Evolutionary conservation across 108 stramenopile species (phyloP), one percentile per base, ranked within the genome.

Genomic region (Hondaea fermentalgiana): DNA sequence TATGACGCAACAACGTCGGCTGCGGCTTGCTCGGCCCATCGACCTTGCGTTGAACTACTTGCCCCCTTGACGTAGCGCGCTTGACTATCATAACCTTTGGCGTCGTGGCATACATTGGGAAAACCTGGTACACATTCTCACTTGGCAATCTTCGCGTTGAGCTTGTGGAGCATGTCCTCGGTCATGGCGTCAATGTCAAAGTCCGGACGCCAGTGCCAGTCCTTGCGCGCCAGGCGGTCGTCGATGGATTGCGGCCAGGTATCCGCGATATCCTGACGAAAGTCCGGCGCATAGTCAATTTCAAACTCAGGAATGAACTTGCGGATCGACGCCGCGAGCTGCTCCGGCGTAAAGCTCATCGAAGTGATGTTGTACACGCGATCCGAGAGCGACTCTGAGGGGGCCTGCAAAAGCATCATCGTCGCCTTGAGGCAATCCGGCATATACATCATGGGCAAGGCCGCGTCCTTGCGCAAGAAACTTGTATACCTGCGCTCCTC

Each of bases 371-470:
- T 90, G 90, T 87, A 91, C 21, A 72, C 71, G 29, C 91, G 91
- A 29, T 87, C 88, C 16, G 51, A 28, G 47, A 91, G 91, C 21
- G 5, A 17, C 5, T 72, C 69, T 6, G 25, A 12, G 44, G 55
- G 60, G 5, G 87, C 87, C 87, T 59, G 35, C 57, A 91, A 16
- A n/a, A 91, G 57, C 76, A 72, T 23, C 10, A 89, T 43, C 29
- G 91, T 91, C 45, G 71, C 91, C n/a, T 51, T 60, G 19, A 91
- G 35, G 60, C 72, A 87, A 44, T 91, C 91, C 16, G 88, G 89
- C 91, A 91, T 91, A 72, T 91, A 91, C 83, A 91, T 91, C 89
- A 91, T 89, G 44, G 91, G 91, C 59, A 91, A 87, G 25, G 89
- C 91, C 5, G 91, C 87, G 60, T 60, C 83, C 44, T 60, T 44